Evolutionary conservation across 352 stramenopile species (phyloP), one percentile per base, ranked within the genome.

Genomic region (Pilasporangium apinafurcum): DNA sequence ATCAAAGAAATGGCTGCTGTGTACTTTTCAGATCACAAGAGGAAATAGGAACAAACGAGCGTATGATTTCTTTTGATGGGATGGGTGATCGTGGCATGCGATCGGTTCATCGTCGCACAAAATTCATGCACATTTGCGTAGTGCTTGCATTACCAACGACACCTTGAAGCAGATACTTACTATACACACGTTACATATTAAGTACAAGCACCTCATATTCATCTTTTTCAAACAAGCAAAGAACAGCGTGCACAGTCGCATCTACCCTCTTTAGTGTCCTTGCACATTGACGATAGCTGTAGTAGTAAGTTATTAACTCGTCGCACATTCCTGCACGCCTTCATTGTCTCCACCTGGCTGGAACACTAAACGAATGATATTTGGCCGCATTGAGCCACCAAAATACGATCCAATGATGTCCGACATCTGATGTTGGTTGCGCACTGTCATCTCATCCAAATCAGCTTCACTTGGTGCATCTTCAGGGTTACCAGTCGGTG

Each of bases 401-500:
- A 79, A 45, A 33, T 79, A 79, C 16, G 71, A 66, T 22, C 51
- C 66, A 2, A 56, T 56, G 10, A 75, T 56, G 8, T 76, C 52
- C 16, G 68, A 58, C 78, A 92, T 90, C 52, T 73, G 68, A 14
- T 37, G 59, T 43, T 92, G 81, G 52, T 92, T 92, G 31, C 49
- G 60, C 3, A 44, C 56, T 16, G 71, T 49, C 48, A 88, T 71
- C 0, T 56, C 56, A 16, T 81, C 66, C 39, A 90, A 38, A 7
- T 88, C 68, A 10, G 67, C 58, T 40, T 74, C 55, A 0, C 45
- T 73, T 9, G 70, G 64, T 2, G 63, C 54, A 18, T 53, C 67
- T 5, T 76, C 65, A 5, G 52, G 49, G 1, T 67, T 55, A 13
- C 59, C 70, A 0, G 62, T 84, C 0, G 81, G 81, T 17, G 58